phyloP scores from a whole-genome alignment of 1,284 basidiomycete species.

The Pterulicium gracile region DNA sequence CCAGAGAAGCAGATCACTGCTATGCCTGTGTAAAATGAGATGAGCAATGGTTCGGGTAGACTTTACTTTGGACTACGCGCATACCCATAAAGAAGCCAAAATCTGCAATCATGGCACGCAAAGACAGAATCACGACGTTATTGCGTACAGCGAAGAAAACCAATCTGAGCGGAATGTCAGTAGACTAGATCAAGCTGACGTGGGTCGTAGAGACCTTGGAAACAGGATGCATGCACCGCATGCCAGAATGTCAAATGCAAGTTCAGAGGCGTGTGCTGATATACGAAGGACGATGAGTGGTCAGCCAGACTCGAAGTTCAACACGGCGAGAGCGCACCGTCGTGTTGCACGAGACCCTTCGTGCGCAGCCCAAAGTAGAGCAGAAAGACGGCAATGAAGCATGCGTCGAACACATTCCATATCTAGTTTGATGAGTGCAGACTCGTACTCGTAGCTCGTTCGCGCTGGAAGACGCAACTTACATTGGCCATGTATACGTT shows the following conservation, averaged over 20 bases:
- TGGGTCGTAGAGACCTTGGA: slow-evolving; percentile 41
- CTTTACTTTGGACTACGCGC: slow-evolving; percentile 67
- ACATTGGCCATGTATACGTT: slow-evolving; percentile 78
- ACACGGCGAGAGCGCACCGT: slow-evolving; percentile 31
- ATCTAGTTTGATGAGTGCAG: too few relatives aligned
- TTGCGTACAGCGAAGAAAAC: slow-evolving; percentile 82
- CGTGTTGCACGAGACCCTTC: slow-evolving; percentile 45
- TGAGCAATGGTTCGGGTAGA: too few relatives aligned
- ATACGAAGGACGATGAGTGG: background rate
- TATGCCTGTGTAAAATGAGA: background rate
- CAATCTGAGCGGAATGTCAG: slow-evolving; percentile 29
- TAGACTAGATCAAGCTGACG: background rate
- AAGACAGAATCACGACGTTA: slow-evolving; percentile 75
- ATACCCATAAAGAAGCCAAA: slow-evolving; percentile 82
- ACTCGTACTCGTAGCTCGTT: slow-evolving; percentile 4
- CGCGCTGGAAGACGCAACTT: slow-evolving; percentile 8
- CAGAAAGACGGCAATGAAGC: slow-evolving; percentile 66
- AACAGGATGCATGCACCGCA: slow-evolving; percentile 84
- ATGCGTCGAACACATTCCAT: slow-evolving; percentile 83
- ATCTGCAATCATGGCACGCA: slow-evolving; percentile 67
- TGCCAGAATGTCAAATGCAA: slow-evolving; percentile 76
- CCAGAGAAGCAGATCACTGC: background rate
- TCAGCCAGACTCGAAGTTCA: background rate
- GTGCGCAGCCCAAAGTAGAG: slow-evolving; percentile 58
- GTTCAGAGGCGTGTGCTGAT: slow-evolving; percentile 44